These are phyloP conservation scores for Gonapodya sp. DNA, from an alignment of 192 early-diverging fungal species.

Conservation along the genomic window DNA sequence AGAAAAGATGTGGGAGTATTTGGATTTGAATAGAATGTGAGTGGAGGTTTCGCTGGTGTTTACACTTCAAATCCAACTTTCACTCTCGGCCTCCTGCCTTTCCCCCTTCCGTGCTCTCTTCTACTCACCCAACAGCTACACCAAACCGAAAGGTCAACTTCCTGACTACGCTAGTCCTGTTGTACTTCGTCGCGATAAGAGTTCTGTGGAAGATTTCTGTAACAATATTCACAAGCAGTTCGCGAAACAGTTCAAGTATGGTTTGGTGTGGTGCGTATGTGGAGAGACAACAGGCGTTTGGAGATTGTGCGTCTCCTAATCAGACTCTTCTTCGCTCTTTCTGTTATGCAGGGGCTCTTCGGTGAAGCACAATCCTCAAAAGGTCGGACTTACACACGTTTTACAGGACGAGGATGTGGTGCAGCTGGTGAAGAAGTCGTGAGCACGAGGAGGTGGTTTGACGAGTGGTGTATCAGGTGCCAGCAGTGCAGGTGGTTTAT, in stretches of 20 bases:
- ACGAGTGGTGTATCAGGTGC: too few relatives aligned
- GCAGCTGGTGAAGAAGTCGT: conserved; percentile 28
- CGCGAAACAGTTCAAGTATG: conserved; percentile 79
- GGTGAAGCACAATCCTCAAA: conserved; percentile 96
- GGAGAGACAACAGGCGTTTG: neutral
- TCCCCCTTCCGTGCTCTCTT: neutral
- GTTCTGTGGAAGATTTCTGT: conserved; percentile 84
- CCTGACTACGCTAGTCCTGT: conserved; percentile 93
- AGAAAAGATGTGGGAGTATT: conserved; percentile 57
- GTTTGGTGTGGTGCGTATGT: neutral
- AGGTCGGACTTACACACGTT: conserved; percentile 89
- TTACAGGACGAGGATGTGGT: conserved; percentile 95
- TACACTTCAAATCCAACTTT: neutral
- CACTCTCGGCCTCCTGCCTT: neutral
- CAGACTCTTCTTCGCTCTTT: neutral
- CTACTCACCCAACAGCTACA: conserved; percentile 34
- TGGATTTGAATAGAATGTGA: conserved; percentile 73
- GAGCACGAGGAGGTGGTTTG: neutral
- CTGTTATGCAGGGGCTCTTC: conserved; percentile 60
- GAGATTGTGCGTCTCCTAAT: neutral
- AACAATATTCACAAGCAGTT: conserved; percentile 92
- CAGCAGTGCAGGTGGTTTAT: too few relatives aligned
- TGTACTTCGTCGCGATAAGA: conserved; percentile 62
- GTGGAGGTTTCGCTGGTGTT: neutral
- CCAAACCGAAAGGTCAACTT: conserved; percentile 87